Evolutionary conservation across 768 basidiomycete genomes (phyloP).

Genomic region (Termitomyces sp.): DNA sequence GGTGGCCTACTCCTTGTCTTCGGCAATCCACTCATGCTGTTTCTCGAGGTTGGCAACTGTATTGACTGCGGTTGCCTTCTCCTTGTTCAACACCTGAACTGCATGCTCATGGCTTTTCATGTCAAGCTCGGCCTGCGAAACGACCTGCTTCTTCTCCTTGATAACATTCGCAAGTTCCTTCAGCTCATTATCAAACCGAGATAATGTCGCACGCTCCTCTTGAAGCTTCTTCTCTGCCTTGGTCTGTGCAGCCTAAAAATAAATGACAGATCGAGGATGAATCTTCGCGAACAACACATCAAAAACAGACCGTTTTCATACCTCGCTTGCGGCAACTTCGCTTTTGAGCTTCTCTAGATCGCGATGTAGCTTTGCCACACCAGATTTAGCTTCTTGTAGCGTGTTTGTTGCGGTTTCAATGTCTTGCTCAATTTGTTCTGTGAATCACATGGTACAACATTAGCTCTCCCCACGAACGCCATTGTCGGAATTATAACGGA

Average conservation of each 20-base stretch:
- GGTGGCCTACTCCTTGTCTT: conserved; percentile 75
- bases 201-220: conserved; percentile 84
- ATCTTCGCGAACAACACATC: not conserved
- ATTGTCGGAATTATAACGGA: not conserved
- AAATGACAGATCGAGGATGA: not conserved
- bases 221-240: conserved; percentile 68
- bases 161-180: conserved; percentile 77
- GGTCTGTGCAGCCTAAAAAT: conserved; percentile 47
- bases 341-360: conserved; percentile 59
- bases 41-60: conserved; percentile 66
- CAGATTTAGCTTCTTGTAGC: conserved; percentile 35
- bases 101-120: conserved; percentile 70
- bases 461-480: not conserved
- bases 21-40: conserved; percentile 80
- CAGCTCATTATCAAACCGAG: conserved; percentile 85
- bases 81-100: conserved; percentile 55
- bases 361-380: conserved; percentile 48
- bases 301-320: conserved; percentile 17
- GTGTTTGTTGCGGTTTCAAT: conserved; percentile 46
- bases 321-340: conserved; percentile 43
- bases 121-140: conserved; percentile 60
- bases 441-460: conserved; percentile 20
- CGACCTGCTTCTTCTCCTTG: conserved; percentile 72
- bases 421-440: conserved; percentile 82
- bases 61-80: conserved; percentile 50